These are phyloP conservation scores for Exophiala lecanii-corni DNA, from an alignment of 2,329 filamentous ascomycete species.

Conservation along the genomic window DNA sequence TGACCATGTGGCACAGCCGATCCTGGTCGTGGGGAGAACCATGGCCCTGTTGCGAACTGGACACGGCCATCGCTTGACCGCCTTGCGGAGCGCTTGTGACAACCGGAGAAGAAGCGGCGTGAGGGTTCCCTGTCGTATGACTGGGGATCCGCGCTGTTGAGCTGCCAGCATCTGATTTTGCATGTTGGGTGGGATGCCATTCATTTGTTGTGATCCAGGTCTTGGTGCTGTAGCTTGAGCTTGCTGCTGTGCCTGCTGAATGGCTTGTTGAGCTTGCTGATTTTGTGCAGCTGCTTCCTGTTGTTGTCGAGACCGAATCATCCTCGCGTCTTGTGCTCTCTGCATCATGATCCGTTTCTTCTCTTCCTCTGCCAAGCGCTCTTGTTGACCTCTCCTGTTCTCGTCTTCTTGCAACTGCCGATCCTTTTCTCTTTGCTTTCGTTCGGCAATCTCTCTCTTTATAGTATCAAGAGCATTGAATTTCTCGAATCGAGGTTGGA, in stretches of 20 bases:
- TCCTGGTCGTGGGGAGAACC: slow-evolving; percentile 43
- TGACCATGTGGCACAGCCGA: slow-evolving; percentile 46
- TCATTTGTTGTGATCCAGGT: slow-evolving; percentile 47
- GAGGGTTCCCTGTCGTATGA: slow-evolving; percentile 46
- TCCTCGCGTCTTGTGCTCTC: slow-evolving; percentile 29
- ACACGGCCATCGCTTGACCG: slow-evolving; percentile 40
- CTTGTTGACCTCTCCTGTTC: slow-evolving; percentile 44
- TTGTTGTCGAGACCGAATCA: slow-evolving; percentile 31
- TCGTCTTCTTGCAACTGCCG: slow-evolving; percentile 47
- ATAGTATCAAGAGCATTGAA: slow-evolving; percentile 91
- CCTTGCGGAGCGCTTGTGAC: slow-evolving; percentile 38
- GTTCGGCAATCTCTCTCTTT: slow-evolving; percentile 70
- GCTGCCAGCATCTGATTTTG: slow-evolving; percentile 32
- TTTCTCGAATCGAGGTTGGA: slow-evolving; percentile 80
- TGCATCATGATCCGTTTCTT: slow-evolving; percentile 40
- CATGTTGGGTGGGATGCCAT: slow-evolving; percentile 43
- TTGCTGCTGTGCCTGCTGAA: slow-evolving; percentile 38
- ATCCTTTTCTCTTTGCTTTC: slow-evolving; percentile 47
- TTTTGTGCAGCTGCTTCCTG: slow-evolving; percentile 38
- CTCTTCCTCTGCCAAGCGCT: slow-evolving; percentile 46
- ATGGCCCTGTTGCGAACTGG: slow-evolving; percentile 41
- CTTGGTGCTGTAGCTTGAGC: slow-evolving; percentile 35
- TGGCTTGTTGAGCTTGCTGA: slow-evolving; percentile 36
- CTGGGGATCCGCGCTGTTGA: slow-evolving; percentile 44
- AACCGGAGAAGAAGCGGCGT: slow-evolving; percentile 42